phyloP scores from a whole-genome alignment of 148 eudicot genomes.

The Bassia scoparia region DNA sequence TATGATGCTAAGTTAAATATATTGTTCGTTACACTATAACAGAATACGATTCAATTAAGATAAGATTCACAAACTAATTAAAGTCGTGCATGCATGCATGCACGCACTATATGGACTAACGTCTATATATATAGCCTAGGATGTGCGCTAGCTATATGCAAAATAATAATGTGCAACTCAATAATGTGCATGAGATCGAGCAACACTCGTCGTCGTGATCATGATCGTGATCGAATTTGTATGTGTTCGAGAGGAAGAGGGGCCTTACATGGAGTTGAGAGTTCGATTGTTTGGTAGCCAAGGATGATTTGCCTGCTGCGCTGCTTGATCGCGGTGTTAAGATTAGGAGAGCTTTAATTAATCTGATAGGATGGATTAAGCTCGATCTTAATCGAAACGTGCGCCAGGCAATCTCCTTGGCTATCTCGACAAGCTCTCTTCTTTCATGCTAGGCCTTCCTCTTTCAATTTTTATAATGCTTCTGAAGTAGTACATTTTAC shows the following conservation, averaged over 20 bases:
- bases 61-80: background rate
- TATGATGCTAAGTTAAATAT: background rate
- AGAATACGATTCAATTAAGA: conserved; percentile 1
- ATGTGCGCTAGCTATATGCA: too few species aligned
- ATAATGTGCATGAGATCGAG: too few species aligned
- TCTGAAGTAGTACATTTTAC: too few species aligned
- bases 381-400: background rate
- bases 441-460: conserved; percentile 27
- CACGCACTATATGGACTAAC: background rate
- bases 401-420: conserved; percentile 36
- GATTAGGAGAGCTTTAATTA: background rate
- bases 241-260: background rate
- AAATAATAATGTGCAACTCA: too few species aligned
- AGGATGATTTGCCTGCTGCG: conserved; percentile 40
- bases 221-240: too few species aligned
- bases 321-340: background rate
- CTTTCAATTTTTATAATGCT: background rate
- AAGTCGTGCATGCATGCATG: background rate
- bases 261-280: conserved; percentile 33
- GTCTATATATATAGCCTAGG: background rate
- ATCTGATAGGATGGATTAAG: background rate
- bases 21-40: background rate
- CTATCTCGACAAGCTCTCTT: conserved; percentile 32
- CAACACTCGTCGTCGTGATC: too few species aligned
- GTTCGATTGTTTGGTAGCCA: conserved; percentile 34